Evolutionary conservation across 495 filamentous ascomycete species (phyloP).

Genomic region (Xylaria cubensis): DNA sequence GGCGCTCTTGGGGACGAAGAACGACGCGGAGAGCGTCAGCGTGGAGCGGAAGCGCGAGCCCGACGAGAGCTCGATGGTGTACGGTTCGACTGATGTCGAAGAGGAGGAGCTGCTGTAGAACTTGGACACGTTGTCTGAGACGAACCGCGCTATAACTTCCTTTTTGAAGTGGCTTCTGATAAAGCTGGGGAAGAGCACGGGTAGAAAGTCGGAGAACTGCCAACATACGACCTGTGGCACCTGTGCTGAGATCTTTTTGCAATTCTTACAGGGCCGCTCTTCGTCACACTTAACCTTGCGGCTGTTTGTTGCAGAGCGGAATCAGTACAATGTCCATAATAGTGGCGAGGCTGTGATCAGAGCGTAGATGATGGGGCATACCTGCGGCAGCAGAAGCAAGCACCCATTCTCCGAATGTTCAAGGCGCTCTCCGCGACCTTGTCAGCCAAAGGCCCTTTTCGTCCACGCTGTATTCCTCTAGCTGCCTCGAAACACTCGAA

Average conservation of each 20-base stretch:
- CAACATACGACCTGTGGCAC: constrained; percentile 55
- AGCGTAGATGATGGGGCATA: constrained; percentile 10
- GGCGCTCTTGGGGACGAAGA: constrained; percentile 52
- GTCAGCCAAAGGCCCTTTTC: constrained; percentile 54
- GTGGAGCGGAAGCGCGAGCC: constrained; percentile 47
- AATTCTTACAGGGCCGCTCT: constrained; percentile 55
- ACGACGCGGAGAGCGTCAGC: constrained; percentile 50
- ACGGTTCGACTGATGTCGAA: constrained; percentile 33
- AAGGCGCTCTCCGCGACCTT: constrained; percentile 56
- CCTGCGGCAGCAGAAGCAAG: constrained; percentile 59
- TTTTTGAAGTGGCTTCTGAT: constrained; percentile 53
- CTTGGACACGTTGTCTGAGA: constrained; percentile 48
- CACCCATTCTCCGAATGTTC: constrained; percentile 52
- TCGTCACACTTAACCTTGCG: constrained; percentile 56
- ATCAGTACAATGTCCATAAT: constrained; percentile 25
- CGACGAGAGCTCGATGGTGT: constrained; percentile 49
- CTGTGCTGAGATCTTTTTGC: constrained; percentile 49
- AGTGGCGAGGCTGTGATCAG: constrained; percentile 20
- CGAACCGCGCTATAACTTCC: constrained; percentile 50
- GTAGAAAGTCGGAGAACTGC: constrained; percentile 55
- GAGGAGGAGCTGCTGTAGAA: constrained; percentile 45
- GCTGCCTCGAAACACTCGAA: constrained; percentile 57
- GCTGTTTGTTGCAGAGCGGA: constrained; percentile 24
- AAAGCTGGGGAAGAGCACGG: constrained; percentile 55
- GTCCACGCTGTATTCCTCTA: constrained; percentile 51